Conservation (phyloP, 352 stramenopile genomes). For the Aphanomyces cochlioides region DNA sequence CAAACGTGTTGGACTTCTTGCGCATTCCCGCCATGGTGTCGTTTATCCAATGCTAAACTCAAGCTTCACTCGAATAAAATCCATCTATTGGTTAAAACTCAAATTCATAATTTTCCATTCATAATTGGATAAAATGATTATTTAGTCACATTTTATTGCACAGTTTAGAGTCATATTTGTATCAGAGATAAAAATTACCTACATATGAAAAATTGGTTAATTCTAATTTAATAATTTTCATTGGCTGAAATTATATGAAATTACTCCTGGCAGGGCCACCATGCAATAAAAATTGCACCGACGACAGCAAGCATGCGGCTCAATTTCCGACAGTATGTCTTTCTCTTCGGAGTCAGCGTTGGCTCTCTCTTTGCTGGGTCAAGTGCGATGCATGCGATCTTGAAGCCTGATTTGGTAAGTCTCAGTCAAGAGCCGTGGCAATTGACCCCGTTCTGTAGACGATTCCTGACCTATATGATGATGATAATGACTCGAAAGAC, state of each 20-base stretch:
- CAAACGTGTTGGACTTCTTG: slow-evolving; percentile 58
- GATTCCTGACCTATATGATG: not conserved
- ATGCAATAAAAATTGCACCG: no score
- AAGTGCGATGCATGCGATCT: slow-evolving; percentile 75
- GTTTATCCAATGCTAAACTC: not conserved
- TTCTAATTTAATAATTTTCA: no score
- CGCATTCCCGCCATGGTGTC: not conserved
- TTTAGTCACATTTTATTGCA: not conserved
- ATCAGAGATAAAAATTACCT: no score
- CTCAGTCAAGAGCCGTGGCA: not conserved
- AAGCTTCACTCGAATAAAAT: not conserved
- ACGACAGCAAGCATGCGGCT: slow-evolving; percentile 45
- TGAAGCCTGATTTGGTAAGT: slow-evolving; percentile 77
- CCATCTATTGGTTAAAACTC: not conserved
- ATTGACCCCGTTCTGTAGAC: slow-evolving; percentile 4
- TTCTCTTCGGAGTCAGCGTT: slow-evolving; percentile 65
- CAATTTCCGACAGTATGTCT: slow-evolving; percentile 66
- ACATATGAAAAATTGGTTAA: no score
- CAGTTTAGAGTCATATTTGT: no score
- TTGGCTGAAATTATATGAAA: no score
- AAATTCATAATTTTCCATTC: no score
- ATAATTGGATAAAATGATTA: not conserved
- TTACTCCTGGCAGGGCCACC: no score
- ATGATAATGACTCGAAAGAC: not conserved
- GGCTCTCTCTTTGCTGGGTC: slow-evolving; percentile 80